These are phyloP conservation scores for Stenogyne calaminthoides DNA, from an alignment of 305 asterid species.

Conservation along the genomic window DNA sequence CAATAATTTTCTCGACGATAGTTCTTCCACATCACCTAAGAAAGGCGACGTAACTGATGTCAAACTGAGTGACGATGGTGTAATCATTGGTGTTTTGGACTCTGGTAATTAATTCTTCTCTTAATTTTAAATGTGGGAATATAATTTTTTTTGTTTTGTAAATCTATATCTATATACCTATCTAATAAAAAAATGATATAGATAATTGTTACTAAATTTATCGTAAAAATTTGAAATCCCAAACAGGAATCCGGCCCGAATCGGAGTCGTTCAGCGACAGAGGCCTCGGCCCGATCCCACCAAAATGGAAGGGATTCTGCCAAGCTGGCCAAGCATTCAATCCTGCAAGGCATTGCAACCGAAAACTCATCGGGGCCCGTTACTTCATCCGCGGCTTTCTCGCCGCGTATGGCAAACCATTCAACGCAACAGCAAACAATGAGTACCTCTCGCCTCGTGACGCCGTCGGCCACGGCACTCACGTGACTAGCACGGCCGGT, in stretches of 20 bases:
- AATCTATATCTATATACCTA: no score
- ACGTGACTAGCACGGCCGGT: conserved; percentile 42
- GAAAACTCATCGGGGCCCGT: conserved; percentile 55
- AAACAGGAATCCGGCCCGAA: conserved; percentile 50
- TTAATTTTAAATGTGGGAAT: no score
- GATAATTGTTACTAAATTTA: no score
- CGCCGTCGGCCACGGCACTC: conserved; percentile 39
- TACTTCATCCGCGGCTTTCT: conserved; percentile 34
- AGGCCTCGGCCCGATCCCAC: conserved; percentile 50
- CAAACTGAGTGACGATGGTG: no score
- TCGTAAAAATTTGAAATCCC: no score
- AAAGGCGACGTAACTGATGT: conserved; percentile 28
- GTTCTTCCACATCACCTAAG: no score
- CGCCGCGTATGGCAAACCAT: conserved; percentile 11
- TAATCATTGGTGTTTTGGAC: no score
- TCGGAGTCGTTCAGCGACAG: conserved; percentile 42
- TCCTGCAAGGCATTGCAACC: neutral
- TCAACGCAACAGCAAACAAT: neutral
- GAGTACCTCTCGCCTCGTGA: conserved; percentile 47
- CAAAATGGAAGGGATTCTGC: conserved; percentile 55
- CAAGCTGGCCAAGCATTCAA: conserved; percentile 12
- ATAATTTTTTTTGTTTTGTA: no score
- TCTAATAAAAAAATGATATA: no score
- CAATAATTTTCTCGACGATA: conserved; percentile 44
- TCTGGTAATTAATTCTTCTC: no score